Conservation (phyloP, 164 flowering plant species). For the Warburgia ugandensis region DNA sequence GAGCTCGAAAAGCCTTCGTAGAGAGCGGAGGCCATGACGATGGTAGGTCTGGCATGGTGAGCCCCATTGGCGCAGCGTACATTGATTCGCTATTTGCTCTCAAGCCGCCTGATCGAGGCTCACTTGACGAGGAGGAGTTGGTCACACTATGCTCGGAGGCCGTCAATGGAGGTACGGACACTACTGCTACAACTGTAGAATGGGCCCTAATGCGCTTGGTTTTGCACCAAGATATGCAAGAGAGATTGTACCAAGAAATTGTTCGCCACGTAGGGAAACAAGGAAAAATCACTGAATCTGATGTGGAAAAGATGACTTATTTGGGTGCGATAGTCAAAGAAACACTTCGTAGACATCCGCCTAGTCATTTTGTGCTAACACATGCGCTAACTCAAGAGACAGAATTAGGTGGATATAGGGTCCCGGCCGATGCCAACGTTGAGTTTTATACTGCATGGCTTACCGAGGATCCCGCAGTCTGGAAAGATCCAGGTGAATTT, state of each 20-base stretch:
- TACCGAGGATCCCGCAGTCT: conserved; percentile 59
- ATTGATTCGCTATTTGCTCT: conserved; percentile 64
- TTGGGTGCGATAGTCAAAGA: conserved; percentile 71
- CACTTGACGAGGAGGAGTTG: conserved; percentile 59
- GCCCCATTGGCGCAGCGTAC: conserved; percentile 75
- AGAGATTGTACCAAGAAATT: conserved; percentile 57
- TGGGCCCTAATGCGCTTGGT: conserved; percentile 80
- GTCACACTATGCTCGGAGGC: conserved; percentile 74
- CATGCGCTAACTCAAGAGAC: conserved; percentile 60
- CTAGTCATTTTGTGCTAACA: conserved; percentile 71
- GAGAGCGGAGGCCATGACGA: conserved; percentile 29
- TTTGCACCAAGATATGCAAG: conserved; percentile 52
- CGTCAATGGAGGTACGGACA: conserved; percentile 85
- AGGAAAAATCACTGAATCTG: conserved; percentile 38
- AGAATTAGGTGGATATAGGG: conserved; percentile 59
- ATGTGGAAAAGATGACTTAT: conserved; percentile 62
- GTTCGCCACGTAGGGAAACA: conserved; percentile 40
- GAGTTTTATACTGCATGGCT: conserved; percentile 84
- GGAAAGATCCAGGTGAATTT: conserved; percentile 67
- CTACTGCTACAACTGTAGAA: conserved; percentile 70
- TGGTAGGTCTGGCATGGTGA: conserved; percentile 37
- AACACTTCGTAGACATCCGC: conserved; percentile 83
- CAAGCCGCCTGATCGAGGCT: conserved; percentile 34
- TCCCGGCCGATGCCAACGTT: conserved; percentile 57
- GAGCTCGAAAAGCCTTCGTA: conserved; percentile 39